Conservation (phyloP, 768 basidiomycete species). For the Coprinopsis cinerea region DNA sequence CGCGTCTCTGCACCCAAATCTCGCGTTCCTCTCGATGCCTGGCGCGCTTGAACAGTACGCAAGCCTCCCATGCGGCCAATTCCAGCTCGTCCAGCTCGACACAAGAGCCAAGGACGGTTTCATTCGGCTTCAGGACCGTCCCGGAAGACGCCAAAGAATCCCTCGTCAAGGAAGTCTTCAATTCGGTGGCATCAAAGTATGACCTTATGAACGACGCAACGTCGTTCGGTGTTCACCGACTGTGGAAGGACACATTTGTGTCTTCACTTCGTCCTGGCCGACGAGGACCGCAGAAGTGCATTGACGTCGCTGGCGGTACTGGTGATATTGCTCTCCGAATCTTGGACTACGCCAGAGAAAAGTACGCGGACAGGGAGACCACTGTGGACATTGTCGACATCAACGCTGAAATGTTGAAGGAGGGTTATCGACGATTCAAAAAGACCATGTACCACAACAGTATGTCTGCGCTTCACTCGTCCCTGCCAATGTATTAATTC, state of each 20-base stretch:
- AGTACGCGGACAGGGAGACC: constrained; percentile 85
- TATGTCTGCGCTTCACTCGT: constrained; percentile 35
- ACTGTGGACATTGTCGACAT: constrained; percentile 90
- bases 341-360: constrained; percentile 84
- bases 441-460: constrained; percentile 99
- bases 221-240: constrained; percentile 89
- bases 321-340: constrained; percentile 96
- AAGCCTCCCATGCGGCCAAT: constrained; percentile 12
- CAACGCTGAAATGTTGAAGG: constrained; percentile 91
- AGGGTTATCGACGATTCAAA: constrained; percentile 85
- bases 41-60: constrained; percentile 19
- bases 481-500: not conserved
- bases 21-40: constrained; percentile 11
- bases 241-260: constrained; percentile 95
- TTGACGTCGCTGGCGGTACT: constrained; percentile 97
- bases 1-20: constrained; percentile 15
- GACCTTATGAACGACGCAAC: constrained; percentile 99
- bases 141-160: constrained; percentile 83
- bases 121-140: constrained; percentile 91
- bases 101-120: constrained; percentile 47
- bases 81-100: constrained; percentile 9
- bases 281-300: constrained; percentile 69
- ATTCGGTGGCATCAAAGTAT: constrained; percentile 91
- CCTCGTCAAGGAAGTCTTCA: constrained; percentile 89
- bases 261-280: constrained; percentile 69